Percentiles rank a stretch among this genome's conserved stretches.
Evolutionary conservation across 2,329 filamentous ascomycete genomes (phyloP).

Genomic region (Dryadomyces quercus-mongolicae): DNA sequence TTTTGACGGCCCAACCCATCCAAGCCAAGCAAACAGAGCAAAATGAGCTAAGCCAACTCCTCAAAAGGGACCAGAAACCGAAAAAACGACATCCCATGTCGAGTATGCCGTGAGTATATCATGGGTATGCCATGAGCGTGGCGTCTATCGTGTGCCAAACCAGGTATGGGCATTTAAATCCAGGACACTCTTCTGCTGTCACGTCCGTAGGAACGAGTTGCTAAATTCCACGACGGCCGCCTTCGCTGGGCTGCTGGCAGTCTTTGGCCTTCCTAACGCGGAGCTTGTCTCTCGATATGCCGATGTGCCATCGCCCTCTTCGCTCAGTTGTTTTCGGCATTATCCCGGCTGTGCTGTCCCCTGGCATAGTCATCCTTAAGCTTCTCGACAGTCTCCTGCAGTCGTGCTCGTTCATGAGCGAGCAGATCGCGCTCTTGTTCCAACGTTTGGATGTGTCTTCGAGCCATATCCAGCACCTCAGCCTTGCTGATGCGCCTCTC

Average conservation of each 20-base stretch:
- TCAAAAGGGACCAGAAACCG: background rate
- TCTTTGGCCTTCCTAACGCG: background rate
- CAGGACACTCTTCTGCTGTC: too few relatives aligned
- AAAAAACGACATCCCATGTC: background rate
- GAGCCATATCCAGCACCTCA: conserved; percentile 23
- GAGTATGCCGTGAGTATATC: too few relatives aligned
- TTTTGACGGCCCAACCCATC: background rate
- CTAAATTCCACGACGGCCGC: too few relatives aligned
- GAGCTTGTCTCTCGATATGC: background rate
- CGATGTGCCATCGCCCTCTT: background rate
- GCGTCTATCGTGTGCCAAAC: too few relatives aligned
- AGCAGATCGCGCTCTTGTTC: conserved; percentile 19
- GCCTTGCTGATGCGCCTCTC: conserved; percentile 23
- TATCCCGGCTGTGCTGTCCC: background rate
- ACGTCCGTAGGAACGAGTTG: too few relatives aligned
- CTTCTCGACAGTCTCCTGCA: conserved; percentile 10
- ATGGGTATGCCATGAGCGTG: too few relatives aligned
- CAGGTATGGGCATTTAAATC: too few relatives aligned
- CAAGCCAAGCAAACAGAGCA: background rate
- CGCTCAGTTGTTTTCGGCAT: background rate
- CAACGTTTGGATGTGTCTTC: conserved; percentile 19
- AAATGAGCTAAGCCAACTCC: background rate
- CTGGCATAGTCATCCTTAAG: conserved; percentile 7
- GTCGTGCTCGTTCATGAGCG: conserved; percentile 17
- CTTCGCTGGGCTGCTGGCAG: too few relatives aligned